A percentile compares a stretch with the other conserved stretches of the same genome.
These are phyloP conservation scores for Desmodesmus armatus DNA, from an alignment of 139 green algal genomes.

Conservation along the genomic window DNA sequence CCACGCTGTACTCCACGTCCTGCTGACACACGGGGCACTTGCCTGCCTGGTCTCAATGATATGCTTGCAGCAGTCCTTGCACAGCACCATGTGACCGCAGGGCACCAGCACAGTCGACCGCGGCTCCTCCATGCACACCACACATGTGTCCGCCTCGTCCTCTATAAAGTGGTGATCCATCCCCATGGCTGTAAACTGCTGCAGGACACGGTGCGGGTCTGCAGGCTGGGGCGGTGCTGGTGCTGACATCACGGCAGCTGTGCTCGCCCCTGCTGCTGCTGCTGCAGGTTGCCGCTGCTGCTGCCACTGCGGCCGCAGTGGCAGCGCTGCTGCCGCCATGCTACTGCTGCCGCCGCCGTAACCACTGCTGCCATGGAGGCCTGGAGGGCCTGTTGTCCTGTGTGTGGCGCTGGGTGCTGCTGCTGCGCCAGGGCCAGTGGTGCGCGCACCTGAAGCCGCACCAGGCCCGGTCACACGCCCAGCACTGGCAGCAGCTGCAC, in stretches of 20 bases:
- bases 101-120: constrained; percentile 54
- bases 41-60: constrained; percentile 7
- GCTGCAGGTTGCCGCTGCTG: constrained; percentile 14
- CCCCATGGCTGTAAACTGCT: not conserved
- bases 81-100: constrained; percentile 70
- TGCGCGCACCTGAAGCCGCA: not conserved
- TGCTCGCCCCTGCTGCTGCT: not conserved
- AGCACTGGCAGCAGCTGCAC: not conserved
- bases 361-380: constrained; percentile 10
- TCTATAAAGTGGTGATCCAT: constrained; percentile 21
- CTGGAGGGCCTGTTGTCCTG: too few relatives aligned
- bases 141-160: constrained; percentile 45
- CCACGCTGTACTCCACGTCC: constrained; percentile 19
- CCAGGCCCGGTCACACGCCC: not conserved
- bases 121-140: constrained; percentile 55
- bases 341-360: constrained; percentile 1
- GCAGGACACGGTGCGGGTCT: constrained; percentile 15
- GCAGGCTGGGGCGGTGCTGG: not conserved
- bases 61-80: constrained; percentile 48
- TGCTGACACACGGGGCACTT: constrained; percentile 44
- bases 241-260: not conserved
- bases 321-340: constrained; percentile 12
- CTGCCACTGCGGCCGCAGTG: constrained; percentile 4
- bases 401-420: too few relatives aligned
- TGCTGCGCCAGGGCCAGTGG: constrained; percentile 1